Evolutionary conservation across 2,329 filamentous ascomycete species (phyloP), one percentile per base, ranked within the genome.

Genomic region (Aureobasidium leucospermi): DNA sequence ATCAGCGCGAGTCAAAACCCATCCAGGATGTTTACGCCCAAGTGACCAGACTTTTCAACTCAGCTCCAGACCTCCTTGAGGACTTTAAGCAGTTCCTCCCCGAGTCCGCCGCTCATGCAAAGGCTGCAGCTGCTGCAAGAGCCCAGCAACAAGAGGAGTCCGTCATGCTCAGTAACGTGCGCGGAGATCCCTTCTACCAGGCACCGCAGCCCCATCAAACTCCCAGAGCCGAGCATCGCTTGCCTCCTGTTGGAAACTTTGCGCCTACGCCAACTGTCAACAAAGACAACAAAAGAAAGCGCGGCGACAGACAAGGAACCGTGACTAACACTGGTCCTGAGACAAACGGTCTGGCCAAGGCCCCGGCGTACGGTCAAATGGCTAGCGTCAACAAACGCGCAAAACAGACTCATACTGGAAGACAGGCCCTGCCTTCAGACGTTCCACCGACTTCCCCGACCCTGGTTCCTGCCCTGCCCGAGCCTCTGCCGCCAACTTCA

Each of bases 61-160:
- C 88, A 5, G 94, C 95, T 0, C 93, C 93, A 4, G 94, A 99
- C 74, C 83, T 99, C 11, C 79, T 99, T 2, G 94, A 99, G 73
- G 94, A 99, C 69, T 99, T 99, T 72, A 99, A 99, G 73, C 94
- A 99, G 70, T 99, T 99, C 66, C 80, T 99, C 7, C 94, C 94
- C 0, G 94, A 99, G 71, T 95, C 93, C 45, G 86, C 87, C 34
- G 86, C 87, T 66, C 88, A 82, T 71, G 82, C 83, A 57, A 80
- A 81, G 66, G 80, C 75, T 62, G 81, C 79, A n/a, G 71, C 73
- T 63, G 79, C 74, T 61, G 80, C 75, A 63, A 73, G 84, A 67
- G 85, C 87, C 59, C 78, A 83, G 46, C 81, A 83, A 42, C 90
- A 91, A 65, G 86, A 91, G 61, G 81, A 82, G 28, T 83, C 81